These are phyloP conservation scores for Thuja plicata DNA, from an alignment of 83 land plant genomes.

Conservation along the genomic window DNA sequence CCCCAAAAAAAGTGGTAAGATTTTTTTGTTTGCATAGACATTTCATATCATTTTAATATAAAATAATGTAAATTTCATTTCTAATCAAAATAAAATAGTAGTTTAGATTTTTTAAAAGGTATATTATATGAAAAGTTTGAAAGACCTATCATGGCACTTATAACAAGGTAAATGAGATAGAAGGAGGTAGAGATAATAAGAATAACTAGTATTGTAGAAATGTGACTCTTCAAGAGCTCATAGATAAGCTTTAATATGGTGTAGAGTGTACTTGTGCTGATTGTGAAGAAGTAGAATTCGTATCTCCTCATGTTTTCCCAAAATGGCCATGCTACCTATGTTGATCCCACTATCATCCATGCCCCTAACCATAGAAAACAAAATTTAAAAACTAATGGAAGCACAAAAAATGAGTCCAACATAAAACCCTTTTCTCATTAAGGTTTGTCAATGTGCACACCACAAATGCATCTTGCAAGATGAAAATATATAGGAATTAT, in stretches of 20 bases:
- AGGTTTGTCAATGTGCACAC: too few species aligned
- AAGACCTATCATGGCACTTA: constrained; percentile 86
- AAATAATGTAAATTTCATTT: too few species aligned
- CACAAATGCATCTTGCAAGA: too few species aligned
- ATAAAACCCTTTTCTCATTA: too few species aligned
- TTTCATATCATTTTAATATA: too few species aligned
- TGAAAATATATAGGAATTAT: too few species aligned
- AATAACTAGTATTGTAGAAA: constrained; percentile 68
- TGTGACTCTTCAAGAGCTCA: constrained; percentile 76
- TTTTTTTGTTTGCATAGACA: too few species aligned
- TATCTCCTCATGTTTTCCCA: constrained; percentile 97
- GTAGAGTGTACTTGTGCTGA: constrained; percentile 83
- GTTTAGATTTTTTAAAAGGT: constrained; percentile 3
- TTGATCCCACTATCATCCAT: constrained; percentile 30
- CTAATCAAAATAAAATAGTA: too few species aligned
- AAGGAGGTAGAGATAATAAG: constrained; percentile 53
- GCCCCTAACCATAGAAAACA: too few species aligned
- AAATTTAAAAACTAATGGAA: too few species aligned
- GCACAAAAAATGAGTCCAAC: too few species aligned
- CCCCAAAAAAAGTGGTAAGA: too few species aligned
- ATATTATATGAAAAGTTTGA: constrained; percentile 71
- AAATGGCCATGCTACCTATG: constrained; percentile 59
- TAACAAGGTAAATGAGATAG: constrained; percentile 70
- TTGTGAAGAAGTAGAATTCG: constrained; percentile 81
- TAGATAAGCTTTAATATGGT: constrained; percentile 63